Evolutionary conservation across 345 rosid genomes (phyloP).

Genomic region (Citrus cavaleriei): DNA sequence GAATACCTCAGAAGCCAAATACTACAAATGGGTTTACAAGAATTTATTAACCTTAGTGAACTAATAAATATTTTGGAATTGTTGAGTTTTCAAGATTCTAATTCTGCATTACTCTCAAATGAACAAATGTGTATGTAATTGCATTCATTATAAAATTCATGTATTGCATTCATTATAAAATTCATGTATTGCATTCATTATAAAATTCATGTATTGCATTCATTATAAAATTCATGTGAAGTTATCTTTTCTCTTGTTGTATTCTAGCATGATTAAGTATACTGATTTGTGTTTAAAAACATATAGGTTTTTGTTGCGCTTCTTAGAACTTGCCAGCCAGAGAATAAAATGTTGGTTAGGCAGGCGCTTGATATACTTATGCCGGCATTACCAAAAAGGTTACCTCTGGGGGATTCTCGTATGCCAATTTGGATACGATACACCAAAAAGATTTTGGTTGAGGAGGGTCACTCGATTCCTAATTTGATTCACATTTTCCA

Average conservation of each 20-base stretch:
- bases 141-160: neutral
- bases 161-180: neutral
- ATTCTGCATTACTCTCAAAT: neutral
- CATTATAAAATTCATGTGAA: neutral
- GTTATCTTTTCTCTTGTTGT: neutral
- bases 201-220: no score
- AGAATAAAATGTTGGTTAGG: constrained; percentile 94
- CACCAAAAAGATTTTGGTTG: constrained; percentile 95
- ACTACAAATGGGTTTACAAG: neutral
- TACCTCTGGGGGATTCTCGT: constrained; percentile 94
- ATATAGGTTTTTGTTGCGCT: constrained; percentile 98
- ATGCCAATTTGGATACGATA: constrained; percentile 99
- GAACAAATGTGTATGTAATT: neutral
- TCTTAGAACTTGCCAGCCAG: constrained; percentile 97
- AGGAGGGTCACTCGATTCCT: constrained; percentile 96
- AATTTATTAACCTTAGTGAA: neutral
- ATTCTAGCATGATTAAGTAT: neutral
- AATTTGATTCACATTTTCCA: constrained; percentile 98
- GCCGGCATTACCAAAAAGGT: constrained; percentile 96
- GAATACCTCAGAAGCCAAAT: neutral
- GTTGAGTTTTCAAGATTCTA: neutral
- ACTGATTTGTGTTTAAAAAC: constrained; percentile 17
- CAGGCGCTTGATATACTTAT: constrained; percentile 97
- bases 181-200: no score
- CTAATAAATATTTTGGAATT: neutral